Evolutionary conservation across 2,329 filamentous ascomycete species (phyloP).

Genomic region (Pseudogymnoascus sp.): DNA sequence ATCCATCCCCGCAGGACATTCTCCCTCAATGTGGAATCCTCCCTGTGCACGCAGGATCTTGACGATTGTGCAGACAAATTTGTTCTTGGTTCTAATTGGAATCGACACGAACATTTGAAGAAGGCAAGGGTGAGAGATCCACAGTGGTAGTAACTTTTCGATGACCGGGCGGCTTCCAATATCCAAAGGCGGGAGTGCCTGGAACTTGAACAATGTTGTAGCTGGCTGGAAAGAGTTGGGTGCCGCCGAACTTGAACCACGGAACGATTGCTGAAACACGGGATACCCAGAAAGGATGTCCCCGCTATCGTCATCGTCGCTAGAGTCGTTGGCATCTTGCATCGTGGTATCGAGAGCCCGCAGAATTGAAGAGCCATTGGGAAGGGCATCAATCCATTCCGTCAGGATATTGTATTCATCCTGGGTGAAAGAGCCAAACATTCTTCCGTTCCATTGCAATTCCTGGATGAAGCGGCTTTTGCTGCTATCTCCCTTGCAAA

Average conservation of each 20-base stretch:
- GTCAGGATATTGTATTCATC: slow-evolving; percentile 31
- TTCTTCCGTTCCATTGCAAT: slow-evolving; percentile 37
- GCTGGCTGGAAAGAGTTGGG: background rate
- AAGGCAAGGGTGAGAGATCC: slow-evolving; percentile 31
- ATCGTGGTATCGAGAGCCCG: slow-evolving; percentile 18
- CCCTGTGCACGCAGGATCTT: slow-evolving; percentile 32
- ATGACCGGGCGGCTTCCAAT: slow-evolving; percentile 13
- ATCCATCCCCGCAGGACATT: slow-evolving; percentile 33
- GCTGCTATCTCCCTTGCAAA: slow-evolving; percentile 31
- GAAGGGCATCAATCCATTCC: slow-evolving; percentile 34
- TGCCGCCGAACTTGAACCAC: background rate
- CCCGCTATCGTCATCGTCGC: slow-evolving; percentile 6
- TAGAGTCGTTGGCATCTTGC: slow-evolving; percentile 1
- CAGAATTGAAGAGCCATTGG: slow-evolving; percentile 11
- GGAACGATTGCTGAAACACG: background rate
- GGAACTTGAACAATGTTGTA: background rate
- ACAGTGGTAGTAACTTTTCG: slow-evolving; percentile 29
- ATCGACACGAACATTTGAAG: slow-evolving; percentile 31
- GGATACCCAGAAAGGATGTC: slow-evolving; percentile 14
- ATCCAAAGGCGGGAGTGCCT: slow-evolving; percentile 6
- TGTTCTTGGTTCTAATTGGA: slow-evolving; percentile 28
- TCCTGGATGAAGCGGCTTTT: slow-evolving; percentile 36
- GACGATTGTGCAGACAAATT: slow-evolving; percentile 29
- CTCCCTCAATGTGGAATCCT: slow-evolving; percentile 31
- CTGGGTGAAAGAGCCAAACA: slow-evolving; percentile 42